These are phyloP conservation scores for Sugiyamaella japonica DNA, from an alignment of 1,139 yeast genomes.

Conservation along the genomic window DNA sequence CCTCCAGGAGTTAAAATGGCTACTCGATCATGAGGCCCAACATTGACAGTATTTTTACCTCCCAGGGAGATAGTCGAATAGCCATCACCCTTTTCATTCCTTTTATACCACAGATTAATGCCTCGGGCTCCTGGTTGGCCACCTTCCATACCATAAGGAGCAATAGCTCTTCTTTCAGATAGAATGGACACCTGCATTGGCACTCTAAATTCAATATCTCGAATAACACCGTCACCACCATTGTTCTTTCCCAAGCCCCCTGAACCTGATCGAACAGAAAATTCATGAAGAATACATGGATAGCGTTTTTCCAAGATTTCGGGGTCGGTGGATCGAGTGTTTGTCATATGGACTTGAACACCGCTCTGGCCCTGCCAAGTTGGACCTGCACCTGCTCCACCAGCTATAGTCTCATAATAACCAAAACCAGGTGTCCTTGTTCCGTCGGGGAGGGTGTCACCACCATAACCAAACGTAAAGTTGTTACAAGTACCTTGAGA, in stretches of 20 bases:
- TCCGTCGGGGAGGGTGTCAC: slow-evolving; percentile 37
- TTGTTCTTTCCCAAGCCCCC: slow-evolving; percentile 57
- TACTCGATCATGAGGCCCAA: slow-evolving; percentile 56
- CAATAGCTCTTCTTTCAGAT: slow-evolving; percentile 58
- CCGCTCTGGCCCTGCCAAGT: slow-evolving; percentile 64
- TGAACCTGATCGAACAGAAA: slow-evolving; percentile 52
- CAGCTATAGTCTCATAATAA: slow-evolving; percentile 71
- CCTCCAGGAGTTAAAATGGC: slow-evolving; percentile 55
- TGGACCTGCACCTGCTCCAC: slow-evolving; percentile 70
- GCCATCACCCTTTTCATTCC: slow-evolving; percentile 32
- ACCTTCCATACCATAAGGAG: slow-evolving; percentile 63
- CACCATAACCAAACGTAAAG: slow-evolving; percentile 62
- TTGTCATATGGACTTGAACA: slow-evolving; percentile 71
- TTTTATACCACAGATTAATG: slow-evolving; percentile 53
- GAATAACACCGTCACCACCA: slow-evolving; percentile 65
- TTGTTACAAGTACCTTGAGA: slow-evolving; percentile 78
- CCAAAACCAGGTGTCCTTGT: slow-evolving; percentile 55
- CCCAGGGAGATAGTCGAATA: slow-evolving; percentile 49
- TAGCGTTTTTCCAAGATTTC: slow-evolving; percentile 67
- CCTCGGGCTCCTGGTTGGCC: slow-evolving; percentile 63
- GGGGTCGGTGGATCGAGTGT: slow-evolving; percentile 68
- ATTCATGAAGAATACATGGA: slow-evolving; percentile 60
- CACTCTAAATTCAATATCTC: slow-evolving; percentile 60
- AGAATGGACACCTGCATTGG: slow-evolving; percentile 59
- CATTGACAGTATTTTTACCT: slow-evolving; percentile 55